Evolutionary conservation across 2,329 filamentous ascomycete species (phyloP), one percentile per base, ranked within the genome.

Genomic region (Drechmeria coniospora): DNA sequence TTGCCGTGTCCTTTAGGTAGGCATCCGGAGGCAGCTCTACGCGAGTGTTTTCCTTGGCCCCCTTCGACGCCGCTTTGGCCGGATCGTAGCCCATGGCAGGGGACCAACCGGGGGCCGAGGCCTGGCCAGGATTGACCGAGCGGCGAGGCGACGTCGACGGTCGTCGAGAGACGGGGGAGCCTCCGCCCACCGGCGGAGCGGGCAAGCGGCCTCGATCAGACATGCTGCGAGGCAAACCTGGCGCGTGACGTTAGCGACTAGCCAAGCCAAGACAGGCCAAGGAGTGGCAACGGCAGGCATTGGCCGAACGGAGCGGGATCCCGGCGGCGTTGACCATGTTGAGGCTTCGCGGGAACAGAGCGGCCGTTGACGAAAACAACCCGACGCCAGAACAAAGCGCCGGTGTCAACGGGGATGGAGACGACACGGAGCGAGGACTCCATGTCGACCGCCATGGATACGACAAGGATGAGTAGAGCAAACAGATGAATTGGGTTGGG

Each of bases 1-100:
- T 53, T 22, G 45, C 38, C 4, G 37, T 44, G 14, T 50, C 45
- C 2, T 43, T 34, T 4, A 54, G 34, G 36, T 65, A 76, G 0
- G 69, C 70, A 39, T 73, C 68, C 0, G 68, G 52, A 0, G 69
- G 69, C 1, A 75, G 42, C 29, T 76, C 71, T 36, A 74, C 54
- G 5, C 68, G 65, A 0, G 51, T 57, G 28, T 59, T 59, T 1
- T 43, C 44, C 34, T 58, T 59, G 5, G 42, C 37, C 3, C 40
- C 33, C 9, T 35, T 31, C 1, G 34, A 29, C 4, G 44, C 33
- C 21, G 51, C 43, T 6, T 50, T 41, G 6, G 55, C 60, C 3
- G 63, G 61, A 33, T 66, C 63, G 15, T 44, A 58, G 0, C 63
- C 62, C 15, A 59, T 36, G 13, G 39, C 34, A 4, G 43, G 29